Evolutionary conservation across 2,329 filamentous ascomycete genomes (phyloP).

Genomic region (Bipolaris bicolor): DNA sequence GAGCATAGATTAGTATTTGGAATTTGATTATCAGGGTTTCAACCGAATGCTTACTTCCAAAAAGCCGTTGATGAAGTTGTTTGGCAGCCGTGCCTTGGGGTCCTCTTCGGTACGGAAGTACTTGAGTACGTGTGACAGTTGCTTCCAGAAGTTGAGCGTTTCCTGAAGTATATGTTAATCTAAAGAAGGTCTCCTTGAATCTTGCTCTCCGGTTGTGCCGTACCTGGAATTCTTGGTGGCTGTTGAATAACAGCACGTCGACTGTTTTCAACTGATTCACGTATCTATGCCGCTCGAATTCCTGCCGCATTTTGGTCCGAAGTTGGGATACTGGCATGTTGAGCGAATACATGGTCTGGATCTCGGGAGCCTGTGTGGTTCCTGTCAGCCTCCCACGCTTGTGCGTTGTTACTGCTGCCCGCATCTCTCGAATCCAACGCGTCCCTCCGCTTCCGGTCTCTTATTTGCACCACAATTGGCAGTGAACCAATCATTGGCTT

Average conservation of each 20-base stretch:
- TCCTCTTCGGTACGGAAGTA: constrained; percentile 93
- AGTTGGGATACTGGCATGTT: constrained; percentile 85
- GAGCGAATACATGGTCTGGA: constrained; percentile 96
- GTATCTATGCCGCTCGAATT: constrained; percentile 95
- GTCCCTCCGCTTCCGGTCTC: background rate
- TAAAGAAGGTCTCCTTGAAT: background rate
- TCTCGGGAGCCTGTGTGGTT: constrained; percentile 78
- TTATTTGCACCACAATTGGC: background rate
- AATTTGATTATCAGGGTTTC: too few relatives aligned
- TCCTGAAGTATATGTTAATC: constrained; percentile 64
- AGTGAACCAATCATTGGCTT: too few relatives aligned
- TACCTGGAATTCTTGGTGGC: constrained; percentile 93
- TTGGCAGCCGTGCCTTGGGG: constrained; percentile 75
- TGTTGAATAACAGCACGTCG: constrained; percentile 89
- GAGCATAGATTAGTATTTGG: constrained; percentile 12
- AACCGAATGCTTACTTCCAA: constrained; percentile 74
- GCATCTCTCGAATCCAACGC: constrained; percentile 1
- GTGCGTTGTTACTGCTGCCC: background rate
- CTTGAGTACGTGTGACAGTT: constrained; percentile 91
- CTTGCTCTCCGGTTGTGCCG: constrained; percentile 13
- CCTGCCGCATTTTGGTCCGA: constrained; percentile 91
- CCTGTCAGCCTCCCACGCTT: constrained; percentile 17
- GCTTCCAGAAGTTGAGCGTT: constrained; percentile 99
- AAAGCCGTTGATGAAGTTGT: constrained; percentile 92
- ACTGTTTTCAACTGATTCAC: constrained; percentile 87